These are phyloP conservation scores for Boletus edulis DNA, from an alignment of 768 basidiomycete species.

Conservation along the genomic window DNA sequence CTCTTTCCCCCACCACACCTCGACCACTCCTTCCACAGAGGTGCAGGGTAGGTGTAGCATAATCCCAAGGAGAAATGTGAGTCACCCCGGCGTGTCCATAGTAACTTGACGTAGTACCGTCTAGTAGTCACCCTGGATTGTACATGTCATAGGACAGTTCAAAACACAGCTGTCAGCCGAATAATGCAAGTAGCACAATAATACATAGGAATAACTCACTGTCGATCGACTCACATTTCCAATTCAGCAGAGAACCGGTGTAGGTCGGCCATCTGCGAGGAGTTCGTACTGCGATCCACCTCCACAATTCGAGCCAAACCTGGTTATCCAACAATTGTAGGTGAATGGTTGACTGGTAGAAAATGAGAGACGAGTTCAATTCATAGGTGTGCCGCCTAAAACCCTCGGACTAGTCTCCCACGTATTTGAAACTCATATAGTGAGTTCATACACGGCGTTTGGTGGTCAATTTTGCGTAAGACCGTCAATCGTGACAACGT, in stretches of 20 bases:
- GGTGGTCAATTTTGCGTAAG: conserved; percentile 15
- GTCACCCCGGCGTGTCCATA: not conserved
- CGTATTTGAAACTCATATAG: conserved; percentile 18
- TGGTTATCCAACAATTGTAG: not conserved
- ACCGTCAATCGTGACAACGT: conserved; percentile 14
- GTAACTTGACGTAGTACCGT: not conserved
- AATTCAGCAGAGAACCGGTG: conserved; percentile 13
- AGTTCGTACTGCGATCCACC: conserved; percentile 2
- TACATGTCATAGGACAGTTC: conserved; percentile 1
- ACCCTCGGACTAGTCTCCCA: conserved; percentile 17
- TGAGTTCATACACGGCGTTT: conserved; percentile 6
- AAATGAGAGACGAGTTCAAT: not conserved
- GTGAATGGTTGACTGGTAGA: not conserved
- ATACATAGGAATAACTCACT: not conserved
- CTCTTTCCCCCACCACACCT: conserved; percentile 7
- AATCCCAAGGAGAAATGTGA: conserved; percentile 8
- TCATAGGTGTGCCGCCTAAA: conserved; percentile 11
- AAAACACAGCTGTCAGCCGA: not conserved
- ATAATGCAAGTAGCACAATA: conserved; percentile 7
- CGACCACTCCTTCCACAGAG: not conserved
- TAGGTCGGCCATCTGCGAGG: not conserved
- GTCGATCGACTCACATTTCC: conserved; percentile 22
- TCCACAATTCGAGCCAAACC: conserved; percentile 8
- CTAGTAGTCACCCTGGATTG: not conserved
- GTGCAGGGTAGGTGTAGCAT: not conserved